Conservation (phyloP, 2,329 filamentous ascomycete species). For the Geoglossum cookeanum region DNA sequence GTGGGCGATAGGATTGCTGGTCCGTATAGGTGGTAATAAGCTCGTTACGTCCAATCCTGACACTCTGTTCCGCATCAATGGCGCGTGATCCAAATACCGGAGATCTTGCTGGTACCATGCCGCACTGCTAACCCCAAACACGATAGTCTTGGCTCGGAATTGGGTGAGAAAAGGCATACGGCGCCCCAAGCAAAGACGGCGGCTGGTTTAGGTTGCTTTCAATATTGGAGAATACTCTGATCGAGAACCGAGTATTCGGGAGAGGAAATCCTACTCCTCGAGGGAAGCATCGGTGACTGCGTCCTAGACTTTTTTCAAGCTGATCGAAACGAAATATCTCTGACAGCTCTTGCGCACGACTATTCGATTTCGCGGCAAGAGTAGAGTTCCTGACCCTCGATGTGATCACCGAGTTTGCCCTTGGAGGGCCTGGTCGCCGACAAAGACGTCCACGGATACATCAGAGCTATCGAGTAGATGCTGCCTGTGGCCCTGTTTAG, state of each 20-base stretch:
- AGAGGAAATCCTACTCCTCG: conserved; percentile 27
- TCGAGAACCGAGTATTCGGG: conserved; percentile 26
- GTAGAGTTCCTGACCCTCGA: conserved; percentile 35
- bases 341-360: conserved; percentile 16
- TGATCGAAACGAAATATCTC: conserved; percentile 32
- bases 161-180: not conserved
- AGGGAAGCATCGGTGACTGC: conserved; percentile 22
- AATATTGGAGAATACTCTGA: not conserved
- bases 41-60: too few relatives aligned
- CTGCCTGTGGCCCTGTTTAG: conserved; percentile 4
- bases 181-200: not conserved
- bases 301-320: conserved; percentile 23
- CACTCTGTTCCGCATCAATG: too few relatives aligned
- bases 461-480: conserved; percentile 25
- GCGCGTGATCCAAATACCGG: too few relatives aligned
- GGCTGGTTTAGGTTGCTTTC: not conserved
- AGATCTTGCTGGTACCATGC: too few relatives aligned
- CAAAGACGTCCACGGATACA: conserved; percentile 27
- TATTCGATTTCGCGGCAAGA: conserved; percentile 30
- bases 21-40: too few relatives aligned
- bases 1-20: too few relatives aligned
- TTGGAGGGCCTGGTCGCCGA: conserved; percentile 31
- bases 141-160: not conserved
- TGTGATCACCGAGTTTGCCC: conserved; percentile 32
- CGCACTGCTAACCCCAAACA: too few relatives aligned